Percentiles rank a stretch among this genome's conserved stretches.
These are phyloP conservation scores for Wickerhamomyces mucosus DNA, from an alignment of 805 yeast genomes.

Conservation along the genomic window DNA sequence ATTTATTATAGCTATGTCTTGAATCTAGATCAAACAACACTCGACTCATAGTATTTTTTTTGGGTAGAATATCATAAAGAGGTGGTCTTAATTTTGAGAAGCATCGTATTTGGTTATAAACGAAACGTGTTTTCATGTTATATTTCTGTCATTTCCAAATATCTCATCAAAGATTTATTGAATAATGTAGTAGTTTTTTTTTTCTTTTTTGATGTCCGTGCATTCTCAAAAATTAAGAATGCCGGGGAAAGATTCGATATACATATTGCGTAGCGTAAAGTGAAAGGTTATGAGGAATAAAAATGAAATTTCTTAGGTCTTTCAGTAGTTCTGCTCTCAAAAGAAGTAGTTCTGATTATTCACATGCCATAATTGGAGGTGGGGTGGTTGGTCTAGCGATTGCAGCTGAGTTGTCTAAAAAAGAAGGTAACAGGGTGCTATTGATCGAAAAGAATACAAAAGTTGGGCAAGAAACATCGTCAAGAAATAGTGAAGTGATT, in stretches of 20 bases:
- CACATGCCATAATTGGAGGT: slow-evolving; percentile 73
- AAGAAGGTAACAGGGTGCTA: slow-evolving; percentile 41
- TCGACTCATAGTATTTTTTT: slow-evolving; percentile 44
- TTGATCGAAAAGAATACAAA: slow-evolving; percentile 59
- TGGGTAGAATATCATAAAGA: slow-evolving; percentile 44
- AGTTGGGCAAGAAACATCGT: slow-evolving; percentile 73
- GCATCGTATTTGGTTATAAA: slow-evolving; percentile 5
- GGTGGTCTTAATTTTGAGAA: slow-evolving; percentile 24
- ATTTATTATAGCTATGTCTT: slow-evolving; percentile 40
- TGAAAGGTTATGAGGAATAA: too few species aligned
- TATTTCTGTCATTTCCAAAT: too few species aligned
- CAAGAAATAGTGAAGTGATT: slow-evolving; percentile 88
- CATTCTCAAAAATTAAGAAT: too few species aligned
- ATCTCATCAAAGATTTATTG: too few species aligned
- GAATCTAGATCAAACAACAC: slow-evolving; percentile 62
- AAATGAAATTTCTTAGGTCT: too few species aligned
- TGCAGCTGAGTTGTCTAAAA: slow-evolving; percentile 54
- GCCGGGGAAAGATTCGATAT: too few species aligned
- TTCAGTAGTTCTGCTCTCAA: too few species aligned
- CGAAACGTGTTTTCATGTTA: neutral
- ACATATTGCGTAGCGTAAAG: too few species aligned
- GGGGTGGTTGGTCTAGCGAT: slow-evolving; percentile 81
- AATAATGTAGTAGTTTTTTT: too few species aligned
- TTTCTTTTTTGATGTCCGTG: too few species aligned
- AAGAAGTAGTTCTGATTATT: slow-evolving; percentile 52